Evolutionary conservation across 164 flowering plant genomes (phyloP).

Genomic region (Buxus sempervirens): DNA sequence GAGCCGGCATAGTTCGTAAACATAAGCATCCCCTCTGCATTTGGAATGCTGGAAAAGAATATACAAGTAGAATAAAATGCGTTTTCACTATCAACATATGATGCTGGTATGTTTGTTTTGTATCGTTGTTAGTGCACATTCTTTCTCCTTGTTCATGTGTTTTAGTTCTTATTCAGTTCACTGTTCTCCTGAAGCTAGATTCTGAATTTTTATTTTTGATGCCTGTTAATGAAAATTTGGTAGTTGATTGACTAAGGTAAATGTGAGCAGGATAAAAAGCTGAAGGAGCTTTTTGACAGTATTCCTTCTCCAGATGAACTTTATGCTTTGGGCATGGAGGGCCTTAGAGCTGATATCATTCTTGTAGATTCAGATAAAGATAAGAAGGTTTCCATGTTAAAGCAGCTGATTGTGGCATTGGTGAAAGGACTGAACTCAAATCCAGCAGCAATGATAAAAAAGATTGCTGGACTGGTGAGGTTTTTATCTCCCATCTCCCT

Average conservation of each 20-base stretch:
- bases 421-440: slow-evolving; percentile 80
- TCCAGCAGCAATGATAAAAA: slow-evolving; percentile 83
- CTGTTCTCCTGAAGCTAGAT: background rate
- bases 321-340: slow-evolving; percentile 60
- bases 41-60: no score
- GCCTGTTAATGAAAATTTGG: background rate
- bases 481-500: no score
- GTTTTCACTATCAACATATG: no score
- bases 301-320: slow-evolving; percentile 88
- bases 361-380: slow-evolving; percentile 84
- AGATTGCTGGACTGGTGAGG: slow-evolving; percentile 89
- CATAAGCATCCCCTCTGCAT: no score
- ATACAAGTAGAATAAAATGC: no score
- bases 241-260: slow-evolving; percentile 2
- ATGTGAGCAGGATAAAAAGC: slow-evolving; percentile 63
- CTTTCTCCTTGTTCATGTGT: no score
- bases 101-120: no score
- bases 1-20: no score
- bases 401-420: slow-evolving; percentile 68
- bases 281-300: slow-evolving; percentile 61
- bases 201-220: background rate
- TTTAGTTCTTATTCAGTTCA: background rate
- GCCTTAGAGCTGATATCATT: slow-evolving; percentile 68
- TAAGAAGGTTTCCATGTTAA: slow-evolving; percentile 83
- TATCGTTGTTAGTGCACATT: no score